phyloP scores from a whole-genome alignment of 2,329 filamentous ascomycete genomes.

The Blastomyces emzantsi region DNA sequence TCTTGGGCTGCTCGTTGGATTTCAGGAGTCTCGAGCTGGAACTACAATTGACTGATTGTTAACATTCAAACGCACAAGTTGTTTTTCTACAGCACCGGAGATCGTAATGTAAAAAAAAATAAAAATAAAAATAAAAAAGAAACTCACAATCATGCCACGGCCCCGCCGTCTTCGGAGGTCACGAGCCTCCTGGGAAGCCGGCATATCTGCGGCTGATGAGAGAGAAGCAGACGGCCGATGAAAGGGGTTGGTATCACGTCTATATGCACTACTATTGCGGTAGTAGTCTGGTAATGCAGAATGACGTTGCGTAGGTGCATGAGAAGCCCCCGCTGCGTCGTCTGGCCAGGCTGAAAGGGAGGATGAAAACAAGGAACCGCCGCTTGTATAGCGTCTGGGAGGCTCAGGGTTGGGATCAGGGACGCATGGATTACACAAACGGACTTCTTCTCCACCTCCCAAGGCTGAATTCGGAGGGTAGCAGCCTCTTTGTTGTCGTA shows the following conservation, averaged over 20 bases:
- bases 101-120: not conserved
- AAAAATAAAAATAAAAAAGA: not conserved
- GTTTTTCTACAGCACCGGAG: not conserved
- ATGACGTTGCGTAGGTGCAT: not conserved
- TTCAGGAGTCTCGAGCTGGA: constrained; percentile 12
- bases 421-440: constrained; percentile 64
- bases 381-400: constrained; percentile 30
- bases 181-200: constrained; percentile 11
- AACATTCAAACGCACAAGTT: not conserved
- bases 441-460: constrained; percentile 58
- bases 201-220: constrained; percentile 7
- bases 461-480: constrained; percentile 40
- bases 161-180: constrained; percentile 16
- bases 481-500: constrained; percentile 17
- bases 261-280: not conserved
- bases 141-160: constrained; percentile 17
- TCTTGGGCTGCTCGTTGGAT: constrained; percentile 7
- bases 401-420: constrained; percentile 58
- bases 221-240: constrained; percentile 19
- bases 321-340: not conserved
- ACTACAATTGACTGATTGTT: constrained; percentile 9
- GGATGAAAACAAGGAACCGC: constrained; percentile 5
- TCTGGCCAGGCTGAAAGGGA: not conserved
- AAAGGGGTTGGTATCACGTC: constrained; percentile 1
- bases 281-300: constrained; percentile 6